These are phyloP conservation scores for Trichoderma endophyticum DNA, from an alignment of 2,329 filamentous ascomycete species.

Conservation along the genomic window DNA sequence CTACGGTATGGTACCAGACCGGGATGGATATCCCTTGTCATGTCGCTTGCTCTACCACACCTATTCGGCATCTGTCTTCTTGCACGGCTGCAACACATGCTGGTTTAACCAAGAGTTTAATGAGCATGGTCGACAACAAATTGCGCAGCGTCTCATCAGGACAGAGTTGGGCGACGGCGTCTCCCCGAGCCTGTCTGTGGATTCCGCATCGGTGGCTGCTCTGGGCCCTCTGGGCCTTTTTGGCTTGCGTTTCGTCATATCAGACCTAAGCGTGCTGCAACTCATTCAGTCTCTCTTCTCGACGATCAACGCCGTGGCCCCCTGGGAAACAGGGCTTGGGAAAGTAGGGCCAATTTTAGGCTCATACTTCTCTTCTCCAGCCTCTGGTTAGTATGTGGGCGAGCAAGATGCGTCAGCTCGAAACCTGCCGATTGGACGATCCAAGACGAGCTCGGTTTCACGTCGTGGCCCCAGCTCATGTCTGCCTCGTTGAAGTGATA, in stretches of 20 bases:
- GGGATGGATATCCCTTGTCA: slow-evolving; percentile 4
- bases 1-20: background rate
- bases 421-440: slow-evolving; percentile 11
- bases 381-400: slow-evolving; percentile 1
- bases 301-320: background rate
- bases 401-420: background rate
- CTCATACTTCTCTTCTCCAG: background rate
- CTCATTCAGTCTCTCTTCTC: background rate
- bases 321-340: background rate
- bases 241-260: background rate
- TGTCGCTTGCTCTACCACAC: slow-evolving; percentile 6
- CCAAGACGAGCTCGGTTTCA: slow-evolving; percentile 22
- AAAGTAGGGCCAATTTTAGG: background rate
- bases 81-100: background rate
- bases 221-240: background rate
- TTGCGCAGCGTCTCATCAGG: background rate
- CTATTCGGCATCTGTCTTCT: background rate
- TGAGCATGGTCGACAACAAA: background rate
- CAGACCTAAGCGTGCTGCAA: background rate
- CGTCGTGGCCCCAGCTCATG: slow-evolving; percentile 18
- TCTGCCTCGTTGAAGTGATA: slow-evolving; percentile 20
- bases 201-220: background rate
- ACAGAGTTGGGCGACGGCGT: background rate
- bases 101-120: background rate
- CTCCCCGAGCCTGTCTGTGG: background rate